A percentile compares a stretch with the other conserved stretches of the same genome.
phyloP scores from a whole-genome alignment of 2,329 filamentous ascomycete species.

The Seiridium unicorne region DNA sequence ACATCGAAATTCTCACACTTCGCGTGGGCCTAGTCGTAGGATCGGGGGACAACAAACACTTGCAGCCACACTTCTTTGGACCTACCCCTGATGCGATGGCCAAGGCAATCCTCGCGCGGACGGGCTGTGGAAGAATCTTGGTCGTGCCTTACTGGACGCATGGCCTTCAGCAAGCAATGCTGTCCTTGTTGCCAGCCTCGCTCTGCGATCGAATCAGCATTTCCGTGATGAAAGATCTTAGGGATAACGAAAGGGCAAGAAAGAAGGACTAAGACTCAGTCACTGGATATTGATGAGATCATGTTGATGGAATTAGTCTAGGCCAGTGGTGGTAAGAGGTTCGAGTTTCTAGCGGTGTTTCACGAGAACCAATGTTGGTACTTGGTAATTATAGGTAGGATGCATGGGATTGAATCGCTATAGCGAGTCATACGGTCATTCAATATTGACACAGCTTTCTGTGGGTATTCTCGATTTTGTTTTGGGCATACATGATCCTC shows the following conservation, averaged over 20 bases:
- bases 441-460: no score
- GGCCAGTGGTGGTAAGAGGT: no score
- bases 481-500: no score
- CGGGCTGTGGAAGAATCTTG: not conserved
- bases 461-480: no score
- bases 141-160: not conserved
- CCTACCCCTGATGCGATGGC: constrained; percentile 17
- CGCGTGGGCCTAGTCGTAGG: constrained; percentile 18
- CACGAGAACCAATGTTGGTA: no score
- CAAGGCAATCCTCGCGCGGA: not conserved
- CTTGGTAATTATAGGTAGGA: no score
- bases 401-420: no score
- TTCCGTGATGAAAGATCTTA: not conserved
- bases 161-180: not conserved
- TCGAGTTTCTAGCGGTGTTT: no score
- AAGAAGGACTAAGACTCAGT: not conserved
- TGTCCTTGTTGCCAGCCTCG: not conserved
- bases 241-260: not conserved
- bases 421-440: no score
- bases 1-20: constrained; percentile 13
- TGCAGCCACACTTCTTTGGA: constrained; percentile 13
- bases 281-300: no score
- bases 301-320: no score
- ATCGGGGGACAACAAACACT: constrained; percentile 8
- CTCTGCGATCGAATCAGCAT: not conserved